Base-by-base conservation (phyloP, 495 filamentous ascomycete species). In the Penicillium argentinense region DNA sequence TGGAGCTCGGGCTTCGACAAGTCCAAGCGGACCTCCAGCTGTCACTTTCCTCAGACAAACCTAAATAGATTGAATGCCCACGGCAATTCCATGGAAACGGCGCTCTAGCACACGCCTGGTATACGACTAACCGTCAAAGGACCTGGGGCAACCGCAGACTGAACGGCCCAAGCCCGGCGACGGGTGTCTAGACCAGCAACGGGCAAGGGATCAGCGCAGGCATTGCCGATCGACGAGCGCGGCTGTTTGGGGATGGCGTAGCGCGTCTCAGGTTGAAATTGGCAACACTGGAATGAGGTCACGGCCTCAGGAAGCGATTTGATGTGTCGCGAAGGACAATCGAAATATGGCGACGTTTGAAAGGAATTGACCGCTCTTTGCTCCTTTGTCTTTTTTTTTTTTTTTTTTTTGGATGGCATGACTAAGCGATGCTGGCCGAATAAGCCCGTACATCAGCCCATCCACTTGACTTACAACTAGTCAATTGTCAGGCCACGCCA, bases 401-500 rank as follows among this genome's bases (percentile, higher is more conserved):
- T 17, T 3, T 28, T 9, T 9, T 38, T 23, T 38, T n/a, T n/a
- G n/a, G n/a, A n/a, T n/a, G n/a, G n/a, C n/a, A n/a, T n/a, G n/a
- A n/a, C n/a, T n/a, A n/a, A n/a, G n/a, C n/a, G n/a, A n/a, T n/a
- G n/a, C n/a, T n/a, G n/a, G n/a, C n/a, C n/a, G n/a, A 41, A 14
- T 13, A 16, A 12, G 14, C 43, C 47, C n/a, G 5, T 42, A 29
- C 30, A 59, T 59, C 56, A 56, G 48, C 38, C 56, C 45, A 58
- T 51, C 40, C n/a, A n/a, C n/a, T n/a, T n/a, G n/a, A n/a, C n/a
- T n/a, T n/a, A n/a, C n/a, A n/a, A n/a, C n/a, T n/a, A n/a, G n/a
- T n/a, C n/a, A n/a, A n/a, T n/a, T n/a, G 49, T 59, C 57, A 53
- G 24, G 49, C 53, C 57, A 57, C 42, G 33, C 27, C 38, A 56